Evolutionary conservation across 2,329 filamentous ascomycete species (phyloP), one percentile per base, ranked within the genome.

Genomic region (Penicillium frequentans): DNA sequence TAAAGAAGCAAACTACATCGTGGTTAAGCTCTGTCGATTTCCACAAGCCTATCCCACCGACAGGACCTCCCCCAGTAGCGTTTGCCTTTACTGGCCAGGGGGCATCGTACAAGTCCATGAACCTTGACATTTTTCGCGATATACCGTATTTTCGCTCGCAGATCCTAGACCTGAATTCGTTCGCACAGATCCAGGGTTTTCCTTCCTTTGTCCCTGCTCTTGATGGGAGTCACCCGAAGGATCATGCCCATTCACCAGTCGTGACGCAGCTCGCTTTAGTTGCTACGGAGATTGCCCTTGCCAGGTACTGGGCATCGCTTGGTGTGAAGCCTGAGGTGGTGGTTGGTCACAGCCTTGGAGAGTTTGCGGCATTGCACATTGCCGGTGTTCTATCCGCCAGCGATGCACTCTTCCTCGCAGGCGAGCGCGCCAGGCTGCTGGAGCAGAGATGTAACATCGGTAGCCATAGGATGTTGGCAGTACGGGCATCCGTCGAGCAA

Each of bases 1-100:
- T 24, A 5, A 24, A 24, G 4, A 24, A 24, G 23, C 23, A 24
- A 24, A 24, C 23, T 24, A 24, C 3, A 5, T 24, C 23, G 23
- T 24, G 23, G 23, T 24, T 24, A 24, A 24, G 4, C 23, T 24
- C 23, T 24, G 23, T 24, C 23, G 23, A 24, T 24, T 24, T 3
- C 23, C 23, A 24, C 23, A 24, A 24, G 23, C 23, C 23, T 24
- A 24, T 24, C 1, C 23, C 23, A 24, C 23, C 23, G 23, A 24
- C 4, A 24, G 7, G 47, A 5, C 23, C 49, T 27, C 68, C 69
- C 43, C 66, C 69, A 45, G 60, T 74, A 3, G 68, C 64, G 0
- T 77, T 77, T 54, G 60, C 68, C 5, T 77, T 75, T 49, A 76
- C 75, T 21, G 75, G 75, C 3, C 75, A 77, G 56, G 75, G 75